Evolutionary conservation across 164 flowering plant species (phyloP), one percentile per base, ranked within the genome.

Genomic region (Vitis amurensis): DNA sequence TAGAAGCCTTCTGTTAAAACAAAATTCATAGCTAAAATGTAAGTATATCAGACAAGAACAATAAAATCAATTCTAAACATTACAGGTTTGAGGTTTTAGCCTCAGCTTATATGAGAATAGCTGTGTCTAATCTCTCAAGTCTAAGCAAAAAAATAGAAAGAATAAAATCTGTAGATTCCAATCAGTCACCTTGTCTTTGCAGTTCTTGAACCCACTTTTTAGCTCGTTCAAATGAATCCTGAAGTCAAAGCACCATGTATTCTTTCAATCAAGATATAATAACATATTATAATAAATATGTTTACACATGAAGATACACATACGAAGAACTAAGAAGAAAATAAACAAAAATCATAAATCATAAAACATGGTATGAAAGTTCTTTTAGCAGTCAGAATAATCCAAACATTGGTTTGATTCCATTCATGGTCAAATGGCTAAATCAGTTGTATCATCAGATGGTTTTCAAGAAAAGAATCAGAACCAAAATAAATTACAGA

Each of bases 201-300:
- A 77, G 60, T 61, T 77, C 77, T 19, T 61, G 72, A 51, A 70
- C 68, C 80, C 80, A 77, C 64, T 69, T 77, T 63, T 74, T 73
- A 3, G 80, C 77, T 63, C 76, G 70, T 48, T 44, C 62, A 70
- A 73, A 74, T 56, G 80, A 70, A 5, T 70, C 74, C 80, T 77
- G 63, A 31, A 60, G 11, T 59, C 49, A 59, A 60, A 67, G 37
- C 2, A 59, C 52, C 59, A 66, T 16, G 53, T 47, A 19, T 55
- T 49, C 11, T n/a, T 58, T 12, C 53, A 60, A 14, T 9, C 49
- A 31, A 68, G 13, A 58, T 44, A 16, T 29, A 13, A n/a, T n/a
- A n/a, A n/a, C n/a, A n/a, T n/a, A n/a, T 55, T 9, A 47, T 16
- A 17, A 55, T 30, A 55, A 57, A 55, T 55, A 31, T 16, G n/a